phyloP scores from a whole-genome alignment of 192 early-diverging fungal species.

The Rhizoclosmatium globosum region DNA sequence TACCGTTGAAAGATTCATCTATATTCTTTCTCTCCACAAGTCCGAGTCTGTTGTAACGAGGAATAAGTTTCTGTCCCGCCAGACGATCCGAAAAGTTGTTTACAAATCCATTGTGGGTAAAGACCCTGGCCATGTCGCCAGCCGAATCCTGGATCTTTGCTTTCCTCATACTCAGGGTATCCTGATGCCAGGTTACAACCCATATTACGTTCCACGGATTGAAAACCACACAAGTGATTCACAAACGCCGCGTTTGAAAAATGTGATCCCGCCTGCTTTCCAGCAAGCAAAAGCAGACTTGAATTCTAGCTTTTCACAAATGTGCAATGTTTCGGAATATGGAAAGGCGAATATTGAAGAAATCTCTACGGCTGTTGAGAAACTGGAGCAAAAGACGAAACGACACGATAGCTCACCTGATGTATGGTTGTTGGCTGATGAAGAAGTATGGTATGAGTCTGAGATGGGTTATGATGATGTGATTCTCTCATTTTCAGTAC shows the following conservation, averaged over 20 bases:
- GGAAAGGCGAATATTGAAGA: neutral
- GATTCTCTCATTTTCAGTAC: neutral
- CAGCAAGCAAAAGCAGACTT: neutral
- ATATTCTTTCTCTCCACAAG: neutral
- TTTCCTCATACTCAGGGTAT: conserved; percentile 25
- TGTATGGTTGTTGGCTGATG: neutral
- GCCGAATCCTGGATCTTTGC: conserved; percentile 31
- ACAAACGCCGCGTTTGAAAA: neutral
- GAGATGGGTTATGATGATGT: neutral
- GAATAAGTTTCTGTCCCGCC: neutral
- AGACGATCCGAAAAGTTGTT: conserved; percentile 5
- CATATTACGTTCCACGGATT: neutral
- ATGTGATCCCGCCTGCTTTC: neutral
- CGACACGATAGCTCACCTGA: neutral
- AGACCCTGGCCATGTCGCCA: conserved; percentile 16
- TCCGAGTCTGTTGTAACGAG: neutral
- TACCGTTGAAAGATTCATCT: conserved; percentile 14
- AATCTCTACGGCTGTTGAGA: neutral
- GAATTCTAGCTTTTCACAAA: neutral
- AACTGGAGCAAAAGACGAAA: neutral
- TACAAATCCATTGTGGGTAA: conserved; percentile 5
- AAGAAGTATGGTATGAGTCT: neutral
- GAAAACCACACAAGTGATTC: too few species aligned
- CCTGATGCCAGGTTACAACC: conserved; percentile 10
- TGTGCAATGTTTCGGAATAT: neutral